Evolutionary conservation across 805 yeast species (phyloP).

Genomic region (Zygosaccharomyces bisporus): DNA sequence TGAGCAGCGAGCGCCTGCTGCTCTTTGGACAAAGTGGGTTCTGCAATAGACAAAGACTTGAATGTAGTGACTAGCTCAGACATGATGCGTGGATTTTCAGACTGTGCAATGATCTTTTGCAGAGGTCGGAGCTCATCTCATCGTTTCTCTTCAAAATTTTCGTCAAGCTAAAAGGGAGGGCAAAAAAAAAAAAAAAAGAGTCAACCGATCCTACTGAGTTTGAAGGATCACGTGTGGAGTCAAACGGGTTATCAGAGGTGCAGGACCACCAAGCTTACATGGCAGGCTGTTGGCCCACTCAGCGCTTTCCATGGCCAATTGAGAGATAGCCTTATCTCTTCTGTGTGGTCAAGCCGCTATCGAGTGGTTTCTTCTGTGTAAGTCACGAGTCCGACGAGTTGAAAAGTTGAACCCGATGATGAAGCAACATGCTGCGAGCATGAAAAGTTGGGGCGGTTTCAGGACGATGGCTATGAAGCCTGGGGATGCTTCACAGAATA

Average conservation of each 20-base stretch:
- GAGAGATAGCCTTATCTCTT: neutral
- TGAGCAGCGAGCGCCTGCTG: constrained; percentile 74
- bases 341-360: neutral
- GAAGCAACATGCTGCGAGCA: neutral
- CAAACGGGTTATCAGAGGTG: neutral
- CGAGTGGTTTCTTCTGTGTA: neutral
- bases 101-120: constrained; percentile 3
- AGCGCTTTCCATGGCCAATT: too few relatives aligned
- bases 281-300: too few relatives aligned
- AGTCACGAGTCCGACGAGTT: constrained; percentile 4
- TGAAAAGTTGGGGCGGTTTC: neutral
- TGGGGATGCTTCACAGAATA: constrained; percentile 2
- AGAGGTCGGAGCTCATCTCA: neutral
- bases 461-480: neutral
- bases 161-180: neutral
- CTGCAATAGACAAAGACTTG: constrained; percentile 26
- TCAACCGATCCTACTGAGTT: neutral
- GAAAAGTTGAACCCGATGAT: constrained; percentile 5
- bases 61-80: constrained; percentile 33
- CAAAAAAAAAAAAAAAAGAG: neutral
- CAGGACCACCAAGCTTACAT: neutral
- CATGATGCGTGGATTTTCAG: constrained; percentile 17
- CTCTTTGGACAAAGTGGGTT: constrained; percentile 38
- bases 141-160: neutral
- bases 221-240: neutral